A percentile compares a stretch with the other conserved stretches of the same genome.
Evolutionary conservation across 164 flowering plant genomes (phyloP).

Genomic region (Macadamia tetraphylla): DNA sequence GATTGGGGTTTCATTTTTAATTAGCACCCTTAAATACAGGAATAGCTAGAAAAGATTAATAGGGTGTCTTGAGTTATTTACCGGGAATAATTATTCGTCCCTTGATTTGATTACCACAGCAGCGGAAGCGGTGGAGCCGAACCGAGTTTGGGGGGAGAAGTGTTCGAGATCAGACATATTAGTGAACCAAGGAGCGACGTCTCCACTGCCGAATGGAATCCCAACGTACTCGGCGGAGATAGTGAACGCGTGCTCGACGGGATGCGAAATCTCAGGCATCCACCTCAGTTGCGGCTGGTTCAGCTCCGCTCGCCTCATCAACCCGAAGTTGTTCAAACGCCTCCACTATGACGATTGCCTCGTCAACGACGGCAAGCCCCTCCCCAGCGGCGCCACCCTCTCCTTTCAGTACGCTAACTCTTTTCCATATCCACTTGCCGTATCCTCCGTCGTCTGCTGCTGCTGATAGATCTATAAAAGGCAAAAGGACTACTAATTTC

Average conservation of each 20-base stretch:
- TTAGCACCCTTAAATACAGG: no score
- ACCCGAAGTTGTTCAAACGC: constrained; percentile 64
- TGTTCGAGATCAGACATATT: constrained; percentile 48
- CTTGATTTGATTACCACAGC: neutral
- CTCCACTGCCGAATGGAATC: constrained; percentile 63
- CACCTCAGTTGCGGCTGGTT: constrained; percentile 86
- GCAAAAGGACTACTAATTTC: constrained; percentile 15
- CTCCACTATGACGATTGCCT: constrained; percentile 63
- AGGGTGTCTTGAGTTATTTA: no score
- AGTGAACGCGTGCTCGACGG: constrained; percentile 48
- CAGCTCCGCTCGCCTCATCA: constrained; percentile 64
- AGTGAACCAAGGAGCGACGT: constrained; percentile 51
- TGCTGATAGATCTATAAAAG: neutral
- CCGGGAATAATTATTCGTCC: no score
- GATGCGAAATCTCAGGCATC: constrained; percentile 59
- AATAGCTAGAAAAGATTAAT: no score
- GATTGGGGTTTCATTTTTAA: no score
- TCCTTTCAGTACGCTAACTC: constrained; percentile 73
- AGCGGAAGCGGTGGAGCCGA: constrained; percentile 23
- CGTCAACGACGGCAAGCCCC: constrained; percentile 56
- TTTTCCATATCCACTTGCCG: constrained; percentile 53
- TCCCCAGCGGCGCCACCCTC: constrained; percentile 39
- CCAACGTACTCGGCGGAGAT: constrained; percentile 76
- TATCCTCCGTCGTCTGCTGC: constrained; percentile 45
- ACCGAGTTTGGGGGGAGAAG: constrained; percentile 45